These are phyloP conservation scores for Solanum hybrid DNA, from an alignment of 305 asterid genomes.

Conservation along the genomic window DNA sequence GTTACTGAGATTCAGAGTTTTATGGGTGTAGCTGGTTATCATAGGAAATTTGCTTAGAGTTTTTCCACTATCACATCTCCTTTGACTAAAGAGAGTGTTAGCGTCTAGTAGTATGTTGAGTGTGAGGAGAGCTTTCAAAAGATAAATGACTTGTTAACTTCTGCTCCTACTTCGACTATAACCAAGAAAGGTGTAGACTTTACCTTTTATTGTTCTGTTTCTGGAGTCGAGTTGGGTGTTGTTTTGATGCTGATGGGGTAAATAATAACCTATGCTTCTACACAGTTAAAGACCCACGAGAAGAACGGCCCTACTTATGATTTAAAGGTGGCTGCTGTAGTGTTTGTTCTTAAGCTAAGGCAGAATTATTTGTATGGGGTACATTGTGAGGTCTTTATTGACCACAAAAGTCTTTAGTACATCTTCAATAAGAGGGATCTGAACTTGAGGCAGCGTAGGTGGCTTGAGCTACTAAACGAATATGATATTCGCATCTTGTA, in stretches of 20 bases:
- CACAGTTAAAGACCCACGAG: not conserved
- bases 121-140: no score
- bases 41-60: no score
- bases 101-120: no score
- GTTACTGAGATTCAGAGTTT: no score
- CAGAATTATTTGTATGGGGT: not conserved
- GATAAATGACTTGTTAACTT: no score
- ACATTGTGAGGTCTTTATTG: no score
- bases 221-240: not conserved
- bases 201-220: not conserved
- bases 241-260: not conserved
- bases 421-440: not conserved
- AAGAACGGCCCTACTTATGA: not conserved
- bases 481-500: not conserved
- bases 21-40: no score
- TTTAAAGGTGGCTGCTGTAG: not conserved
- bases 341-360: not conserved
- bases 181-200: not conserved
- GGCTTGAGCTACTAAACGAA: not conserved
- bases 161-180: no score
- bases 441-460: not conserved
- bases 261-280: not conserved
- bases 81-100: no score
- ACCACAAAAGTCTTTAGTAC: not conserved
- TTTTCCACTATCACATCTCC: no score